Percentiles rank a stretch among this genome's conserved stretches.
phyloP scores from a whole-genome alignment of 1,284 basidiomycete genomes.

The Ganoderma sp. region DNA sequence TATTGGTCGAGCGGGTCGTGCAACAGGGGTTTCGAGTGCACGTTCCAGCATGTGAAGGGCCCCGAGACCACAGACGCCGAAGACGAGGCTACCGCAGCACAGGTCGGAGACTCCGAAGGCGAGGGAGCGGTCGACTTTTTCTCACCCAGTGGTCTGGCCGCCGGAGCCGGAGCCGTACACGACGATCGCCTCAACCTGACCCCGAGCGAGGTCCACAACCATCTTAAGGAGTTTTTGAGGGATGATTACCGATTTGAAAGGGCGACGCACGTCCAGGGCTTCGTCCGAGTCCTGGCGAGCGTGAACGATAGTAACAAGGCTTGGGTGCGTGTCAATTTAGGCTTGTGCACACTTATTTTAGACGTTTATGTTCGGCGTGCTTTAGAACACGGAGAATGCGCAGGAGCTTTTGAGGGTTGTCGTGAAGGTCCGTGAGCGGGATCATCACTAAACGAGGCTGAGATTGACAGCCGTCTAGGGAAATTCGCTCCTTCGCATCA shows the following conservation, averaged over 20 bases:
- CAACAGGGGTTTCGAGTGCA: slow-evolving; percentile 55
- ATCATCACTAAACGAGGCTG: not conserved
- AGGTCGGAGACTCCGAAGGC: slow-evolving; percentile 5
- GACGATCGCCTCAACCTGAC: slow-evolving; percentile 44
- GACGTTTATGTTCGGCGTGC: not conserved
- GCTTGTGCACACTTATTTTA: not conserved
- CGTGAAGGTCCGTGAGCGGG: slow-evolving; percentile 44
- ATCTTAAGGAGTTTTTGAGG: slow-evolving; percentile 50
- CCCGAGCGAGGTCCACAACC: slow-evolving; percentile 58
- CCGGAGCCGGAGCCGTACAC: slow-evolving; percentile 21
- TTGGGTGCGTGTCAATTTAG: slow-evolving; percentile 53
- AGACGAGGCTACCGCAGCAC: slow-evolving; percentile 8
- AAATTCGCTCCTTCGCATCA: slow-evolving; percentile 57
- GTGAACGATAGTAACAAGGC: slow-evolving; percentile 51
- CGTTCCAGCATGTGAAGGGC: slow-evolving; percentile 48
- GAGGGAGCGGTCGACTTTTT: slow-evolving; percentile 49
- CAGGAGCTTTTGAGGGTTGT: slow-evolving; percentile 56
- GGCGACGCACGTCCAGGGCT: slow-evolving; percentile 52
- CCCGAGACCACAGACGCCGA: slow-evolving; percentile 3
- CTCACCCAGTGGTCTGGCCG: slow-evolving; percentile 51
- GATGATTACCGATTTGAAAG: slow-evolving; percentile 53
- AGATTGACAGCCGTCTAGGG: slow-evolving; percentile 43
- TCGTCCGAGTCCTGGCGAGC: slow-evolving; percentile 54
- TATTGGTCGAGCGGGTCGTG: slow-evolving; percentile 62
- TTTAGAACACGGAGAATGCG: slow-evolving; percentile 56